Base-by-base conservation (phyloP, 805 yeast genomes). In the Spathaspora passalidarum region DNA sequence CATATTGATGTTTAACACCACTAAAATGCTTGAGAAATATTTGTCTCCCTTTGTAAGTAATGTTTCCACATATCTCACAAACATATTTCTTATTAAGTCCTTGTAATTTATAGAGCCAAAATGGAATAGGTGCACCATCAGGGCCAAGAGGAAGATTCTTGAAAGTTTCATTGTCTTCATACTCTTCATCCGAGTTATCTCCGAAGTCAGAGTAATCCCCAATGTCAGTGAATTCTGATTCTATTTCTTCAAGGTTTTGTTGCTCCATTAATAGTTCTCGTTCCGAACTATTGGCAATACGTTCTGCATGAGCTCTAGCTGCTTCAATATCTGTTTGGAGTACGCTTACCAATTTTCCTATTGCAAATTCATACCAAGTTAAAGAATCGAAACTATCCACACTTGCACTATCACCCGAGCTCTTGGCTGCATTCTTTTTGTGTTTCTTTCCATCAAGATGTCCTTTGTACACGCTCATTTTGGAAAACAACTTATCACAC, bases 71-170 rank as follows among this genome's bases (percentile, higher is more conserved):
- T 6, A 94, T 79, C 64, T 94, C 97, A 62, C 99, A 94, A 1
- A 65, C 56, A 55, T 81, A 88, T 43, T 78, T 80, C 37, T 79
- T 75, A 46, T 86, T 86, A 9, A 91, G 71, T 0, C 99, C 99
- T 56, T 89, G 90, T 38, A 91, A 69, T 62, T 91, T 94, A 73
- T 81, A 91, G 22, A 94, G 70, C 99, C 99, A 94, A 45, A 75
- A 81, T 1, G 99, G 99, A 22, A 94, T 88, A 0, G 97, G 97
- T 35, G 76, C 78, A 0, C 97, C 97, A 63, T 91, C 97, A 16
- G 87, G 78, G 0, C 96, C 98, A 0, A 88, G 43, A 0, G 96
- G 96, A 45, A 88, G 62, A 46, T 84, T 79, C 46, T 79, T 68
- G 16, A 83, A 81, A 49, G 75, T 75, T 5, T 63, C 69, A 10